These are phyloP conservation scores for Penstemon newberryi DNA, from an alignment of 257 asterid genomes.

Conservation along the genomic window DNA sequence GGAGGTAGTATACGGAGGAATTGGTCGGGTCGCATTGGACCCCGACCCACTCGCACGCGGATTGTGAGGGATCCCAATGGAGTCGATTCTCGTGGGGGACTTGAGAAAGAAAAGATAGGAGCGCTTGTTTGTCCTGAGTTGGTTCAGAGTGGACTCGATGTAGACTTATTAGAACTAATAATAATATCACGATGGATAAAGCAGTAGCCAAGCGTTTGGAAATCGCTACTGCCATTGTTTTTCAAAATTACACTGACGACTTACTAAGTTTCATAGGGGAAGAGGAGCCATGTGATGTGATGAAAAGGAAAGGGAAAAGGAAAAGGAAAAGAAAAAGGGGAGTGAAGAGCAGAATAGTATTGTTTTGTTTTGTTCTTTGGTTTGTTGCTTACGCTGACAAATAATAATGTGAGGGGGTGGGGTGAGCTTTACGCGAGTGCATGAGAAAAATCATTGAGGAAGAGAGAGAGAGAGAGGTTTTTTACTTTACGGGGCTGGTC, in stretches of 20 bases:
- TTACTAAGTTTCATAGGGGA: no score
- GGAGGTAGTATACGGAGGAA: constrained; percentile 54
- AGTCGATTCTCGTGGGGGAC: constrained; percentile 71
- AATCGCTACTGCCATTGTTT: neutral
- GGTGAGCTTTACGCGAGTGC: no score
- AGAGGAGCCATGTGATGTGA: no score
- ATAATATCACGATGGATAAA: neutral
- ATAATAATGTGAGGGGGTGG: no score
- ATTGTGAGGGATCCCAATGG: constrained; percentile 60
- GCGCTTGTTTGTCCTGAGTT: constrained; percentile 73
- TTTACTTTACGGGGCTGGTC: no score
- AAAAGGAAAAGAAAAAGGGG: no score
- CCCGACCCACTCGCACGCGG: constrained; percentile 85
- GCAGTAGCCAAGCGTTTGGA: neutral
- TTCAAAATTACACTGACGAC: neutral
- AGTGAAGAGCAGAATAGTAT: no score
- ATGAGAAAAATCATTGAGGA: no score
- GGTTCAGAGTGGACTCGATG: constrained; percentile 56
- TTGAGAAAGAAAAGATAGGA: constrained; percentile 59
- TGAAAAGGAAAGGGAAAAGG: no score
- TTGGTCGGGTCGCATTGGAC: constrained; percentile 64
- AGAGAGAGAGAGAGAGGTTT: no score
- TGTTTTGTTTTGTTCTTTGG: no score
- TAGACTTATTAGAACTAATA: constrained; percentile 19
- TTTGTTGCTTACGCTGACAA: no score